Base-by-base conservation (phyloP, 139 green algal genomes). In the Protoeuglena noctilucae region DNA sequence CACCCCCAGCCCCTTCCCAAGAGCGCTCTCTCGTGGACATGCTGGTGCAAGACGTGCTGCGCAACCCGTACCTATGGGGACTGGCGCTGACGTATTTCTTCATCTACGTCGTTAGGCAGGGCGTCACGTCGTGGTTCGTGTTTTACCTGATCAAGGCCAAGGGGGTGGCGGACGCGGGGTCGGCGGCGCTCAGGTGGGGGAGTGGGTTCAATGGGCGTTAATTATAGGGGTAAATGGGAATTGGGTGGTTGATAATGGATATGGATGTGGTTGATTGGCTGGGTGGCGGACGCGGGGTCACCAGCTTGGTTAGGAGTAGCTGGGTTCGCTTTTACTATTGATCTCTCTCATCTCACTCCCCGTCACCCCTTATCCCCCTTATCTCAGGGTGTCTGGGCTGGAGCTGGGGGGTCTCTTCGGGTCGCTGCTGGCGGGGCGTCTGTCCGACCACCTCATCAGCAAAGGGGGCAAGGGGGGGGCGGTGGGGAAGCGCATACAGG, bases 31-130 rank as follows among this genome's bases (percentile, higher is more conserved):
- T 87, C 41, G 51, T 83, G 55, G 61, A 72, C 30, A 75, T 82
- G 45, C 77, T 93, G 12, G 47, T 90, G 22, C 75, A 88, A 53
- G 85, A 88, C 28, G 81, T 88, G 50, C 52, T 78, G 19, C 69
- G 79, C 48, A 95, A 94, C 70, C 82, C 81, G 3, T 94, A 76
- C 73, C 92, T 96, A 56, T 94, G 89, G 77, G 84, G 82, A 51
- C 86, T 96, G 75, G 86, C 85, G 19, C 70, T 93, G 40, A 89
- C 83, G 27, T 95, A 95, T 67, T 95, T 95, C 67, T 93, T 90
- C 68, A 72, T 95, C 48, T 93, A 94, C 72, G 68, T 95, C n/a
- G 79, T 95, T 39, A 65, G 88, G 27, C 86, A 94, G 47, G 84
- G 84, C 9, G 84, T 89, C 14, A 89, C 84, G 23, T 84, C 77